Conservation (phyloP, 2,329 filamentous ascomycete species). For the Cordyceps tenuipes region DNA sequence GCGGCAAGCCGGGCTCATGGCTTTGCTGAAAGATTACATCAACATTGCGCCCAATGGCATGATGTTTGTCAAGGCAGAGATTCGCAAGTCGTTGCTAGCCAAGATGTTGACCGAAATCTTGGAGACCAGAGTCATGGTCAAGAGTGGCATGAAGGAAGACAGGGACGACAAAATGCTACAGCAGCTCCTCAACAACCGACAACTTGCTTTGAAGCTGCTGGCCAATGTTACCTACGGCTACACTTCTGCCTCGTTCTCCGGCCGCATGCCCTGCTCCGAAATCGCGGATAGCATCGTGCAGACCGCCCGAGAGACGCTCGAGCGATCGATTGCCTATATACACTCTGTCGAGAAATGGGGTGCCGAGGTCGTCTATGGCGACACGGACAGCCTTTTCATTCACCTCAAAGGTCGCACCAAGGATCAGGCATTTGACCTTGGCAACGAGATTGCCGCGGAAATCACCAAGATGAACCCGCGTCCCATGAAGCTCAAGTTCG, state of each 20-base stretch:
- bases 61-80: slow-evolving; percentile 80
- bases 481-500: slow-evolving; percentile 93
- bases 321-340: slow-evolving; percentile 86
- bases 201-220: slow-evolving; percentile 87
- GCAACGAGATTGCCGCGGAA: slow-evolving; percentile 80
- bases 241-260: slow-evolving; percentile 92
- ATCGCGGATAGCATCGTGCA: slow-evolving; percentile 98
- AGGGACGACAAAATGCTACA: slow-evolving; percentile 82
- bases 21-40: slow-evolving; percentile 73
- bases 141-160: slow-evolving; percentile 90
- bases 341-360: slow-evolving; percentile 82
- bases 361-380: slow-evolving; percentile 95
- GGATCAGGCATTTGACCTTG: slow-evolving; percentile 85
- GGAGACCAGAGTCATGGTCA: slow-evolving; percentile 95
- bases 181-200: slow-evolving; percentile 82
- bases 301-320: slow-evolving; percentile 86
- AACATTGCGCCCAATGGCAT: slow-evolving; percentile 95
- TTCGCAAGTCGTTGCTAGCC: slow-evolving; percentile 82
- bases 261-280: slow-evolving; percentile 94
- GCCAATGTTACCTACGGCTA: slow-evolving; percentile 99
- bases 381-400: slow-evolving; percentile 92
- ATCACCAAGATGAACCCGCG: slow-evolving; percentile 85
- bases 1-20: slow-evolving; percentile 64
- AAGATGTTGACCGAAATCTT: slow-evolving; percentile 97
- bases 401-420: slow-evolving; percentile 79